Evolutionary conservation across 1,284 basidiomycete genomes (phyloP), one percentile per base, ranked within the genome.

Genomic region (Fistulinella staudtii): DNA sequence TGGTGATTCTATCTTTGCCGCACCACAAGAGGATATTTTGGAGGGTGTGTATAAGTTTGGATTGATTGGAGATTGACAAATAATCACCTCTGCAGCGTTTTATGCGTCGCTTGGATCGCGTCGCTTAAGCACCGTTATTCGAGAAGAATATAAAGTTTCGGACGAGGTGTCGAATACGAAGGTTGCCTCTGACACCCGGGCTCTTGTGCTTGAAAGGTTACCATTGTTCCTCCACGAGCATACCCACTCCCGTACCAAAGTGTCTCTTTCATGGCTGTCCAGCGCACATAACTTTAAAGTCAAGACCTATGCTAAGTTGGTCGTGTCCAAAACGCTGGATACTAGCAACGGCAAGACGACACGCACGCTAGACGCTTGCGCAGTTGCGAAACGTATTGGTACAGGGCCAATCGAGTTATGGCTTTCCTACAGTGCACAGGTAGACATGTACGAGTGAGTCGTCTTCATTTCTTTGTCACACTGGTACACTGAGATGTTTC

Each of bases 201-300:
- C 69, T 2, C 72, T 92, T 25, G 80, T 95, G 2, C 68, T 95
- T n/a, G 89, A 98, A 66, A 76, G 95, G 21, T 72, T 96, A 11
- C 91, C 93, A 0, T 72, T 99, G 25, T 98, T 98, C 71, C 72
- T 98, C 8, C 88, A 96, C 43, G 93, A 96, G 56, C 86, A 92
- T 47, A 82, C 80, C 0, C 83, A 90, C 57, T 73, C 81, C 3
- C 75, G 76, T 25, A 82, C 85, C 1, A 76, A 79, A 22, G 74
- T 89, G 24, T 78, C 86, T 6, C 78, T 80, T 39, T 80, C 79
- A 14, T 92, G 87, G 86, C 69, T 98, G 31, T 82, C 79, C 38
- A 72, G 77, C 15, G 74, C 77, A 8, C 73, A 70, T 36, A 88
- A 89, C 61, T 95, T 86, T 53, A 71, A 85, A 41, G 87, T 92